Base-by-base conservation (phyloP, 352 stramenopile genomes). In the Phytopythium cucurbitacearum region DNA sequence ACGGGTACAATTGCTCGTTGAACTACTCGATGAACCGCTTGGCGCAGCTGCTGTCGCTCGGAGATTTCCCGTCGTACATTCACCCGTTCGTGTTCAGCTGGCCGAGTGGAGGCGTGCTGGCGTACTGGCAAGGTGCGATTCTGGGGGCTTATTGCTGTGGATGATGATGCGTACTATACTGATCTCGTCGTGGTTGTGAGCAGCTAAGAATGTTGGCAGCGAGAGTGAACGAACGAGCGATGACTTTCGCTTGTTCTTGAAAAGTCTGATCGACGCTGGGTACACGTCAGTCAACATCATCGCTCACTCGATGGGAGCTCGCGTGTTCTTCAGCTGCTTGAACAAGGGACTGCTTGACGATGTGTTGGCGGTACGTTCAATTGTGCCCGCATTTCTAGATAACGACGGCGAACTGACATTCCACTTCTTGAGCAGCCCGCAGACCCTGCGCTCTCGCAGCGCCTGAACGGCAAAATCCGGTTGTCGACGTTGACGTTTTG, bases 71-170 rank as follows among this genome's bases (percentile, higher is more conserved):
- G 0, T 67, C 72, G 0, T 66, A 66, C 16, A 82, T 91, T 52
- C 80, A 91, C 36, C 80, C 80, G 33, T 88, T 80, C 45, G 65
- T 91, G 2, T 91, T 91, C 40, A 88, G 77, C 48, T 91, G 80
- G 80, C 75, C 80, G 0, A 91, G 71, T 33, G 80, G 73, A 33
- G 74, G 76, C 21, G 64, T 67, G 0, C 57, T 90, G 9, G 71
- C 76, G 7, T 90, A 87, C 48, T 87, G 74, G 38, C 74, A 76
- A 75, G 71, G 71, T 74, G 15, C 13, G 5, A 41, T 3, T 8
- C 9, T 33, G 50, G 37, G 8, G 37, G 15, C 21, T 34, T 36
- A 9, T 7, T 34, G 9, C 3, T 35, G 4, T 32, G 21, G n/a
- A 28, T 28, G 13, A 13, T 7, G 28, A 8, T 54, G 54, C n/a